Evolutionary conservation across 106 monocot genomes (phyloP).

Genomic region (Dioscorea dumetorum): DNA sequence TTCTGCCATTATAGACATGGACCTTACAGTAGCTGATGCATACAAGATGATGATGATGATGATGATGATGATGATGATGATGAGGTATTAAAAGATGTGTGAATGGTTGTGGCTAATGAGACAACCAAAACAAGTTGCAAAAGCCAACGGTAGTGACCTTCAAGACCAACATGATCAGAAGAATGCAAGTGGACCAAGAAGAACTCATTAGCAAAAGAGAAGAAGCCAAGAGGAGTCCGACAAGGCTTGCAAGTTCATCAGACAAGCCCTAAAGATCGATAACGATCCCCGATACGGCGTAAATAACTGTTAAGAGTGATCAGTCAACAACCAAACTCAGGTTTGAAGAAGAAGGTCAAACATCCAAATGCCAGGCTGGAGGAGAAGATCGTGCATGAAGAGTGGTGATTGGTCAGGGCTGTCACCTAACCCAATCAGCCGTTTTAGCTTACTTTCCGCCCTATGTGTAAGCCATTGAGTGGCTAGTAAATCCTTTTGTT

Average conservation of each 20-base stretch:
- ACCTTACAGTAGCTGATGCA: conserved; percentile 35
- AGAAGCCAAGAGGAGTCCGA: conserved; percentile 37
- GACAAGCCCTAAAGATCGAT: conserved; percentile 15
- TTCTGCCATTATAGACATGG: conserved; percentile 39
- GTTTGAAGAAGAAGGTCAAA: too few relatives aligned
- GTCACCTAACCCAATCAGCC: too few relatives aligned
- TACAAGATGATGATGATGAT: too few relatives aligned
- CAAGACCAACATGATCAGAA: conserved; percentile 54
- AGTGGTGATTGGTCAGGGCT: too few relatives aligned
- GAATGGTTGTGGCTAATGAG: conserved; percentile 28
- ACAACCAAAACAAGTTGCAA: conserved; percentile 38
- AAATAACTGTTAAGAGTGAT: too few relatives aligned
- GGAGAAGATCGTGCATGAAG: too few relatives aligned
- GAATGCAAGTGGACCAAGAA: conserved; percentile 72
- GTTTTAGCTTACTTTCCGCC: too few relatives aligned
- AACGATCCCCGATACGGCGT: conserved; percentile 31
- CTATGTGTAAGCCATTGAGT: too few relatives aligned
- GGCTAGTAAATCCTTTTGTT: too few relatives aligned
- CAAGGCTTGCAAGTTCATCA: conserved; percentile 6
- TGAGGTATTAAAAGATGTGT: conserved; percentile 8
- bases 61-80: conserved; percentile 5
- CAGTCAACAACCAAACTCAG: too few relatives aligned
- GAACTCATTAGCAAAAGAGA: conserved; percentile 66
- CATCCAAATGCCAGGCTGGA: too few relatives aligned
- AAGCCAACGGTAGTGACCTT: conserved; percentile 81